Evolutionary conservation across 176 grass and related monocot genomes (phyloP), one percentile per base, ranked within the genome.

Genomic region (Tuctoria greenei): DNA sequence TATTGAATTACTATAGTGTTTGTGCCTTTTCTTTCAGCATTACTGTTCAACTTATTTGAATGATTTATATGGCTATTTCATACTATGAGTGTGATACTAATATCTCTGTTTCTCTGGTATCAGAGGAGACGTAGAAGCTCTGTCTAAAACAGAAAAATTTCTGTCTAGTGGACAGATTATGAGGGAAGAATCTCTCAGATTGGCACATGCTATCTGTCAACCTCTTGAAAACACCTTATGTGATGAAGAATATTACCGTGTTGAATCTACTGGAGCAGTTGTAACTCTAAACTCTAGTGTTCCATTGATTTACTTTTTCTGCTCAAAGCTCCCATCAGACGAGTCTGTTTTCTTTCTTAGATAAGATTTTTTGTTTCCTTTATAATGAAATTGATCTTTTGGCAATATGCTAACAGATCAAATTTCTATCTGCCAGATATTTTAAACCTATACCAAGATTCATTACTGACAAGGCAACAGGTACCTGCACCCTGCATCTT

Each of bases 261-360:
- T 96, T 51, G 35, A 92, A 66, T 84, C 84, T 43, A 96, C 89
- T 69, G 89, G 89, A 64, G 93, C 93, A 68, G 69, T 87, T 78
- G 93, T 92, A 25, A 92, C 89, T 61, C 66, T 75, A 17, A 89
- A 82, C 77, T 96, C 93, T 14, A 87, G 86, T 69, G 60, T 96
- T 70, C 71, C 16, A 36, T 89, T 96, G 84, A 92, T 96, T 67
- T 50, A 89, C 66, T 36, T 61, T 85, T 96, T 89, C 73, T 96
- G 93, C 86, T 84, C 83, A 7, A 91, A 86, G 83, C 89, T 95
- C 52, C 92, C 92, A 58, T 95, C 78, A 11, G 92, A 95, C 34
- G 71, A 82, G 89, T 95, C 27, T 59, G 86, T 81, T 79, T 72
- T 81, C 45, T 66, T 61, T 40, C 69, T 60, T 80, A 25, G 46